These are phyloP conservation scores for Cercospora brassicicola DNA, from an alignment of 2,329 filamentous ascomycete genomes.

Conservation along the genomic window DNA sequence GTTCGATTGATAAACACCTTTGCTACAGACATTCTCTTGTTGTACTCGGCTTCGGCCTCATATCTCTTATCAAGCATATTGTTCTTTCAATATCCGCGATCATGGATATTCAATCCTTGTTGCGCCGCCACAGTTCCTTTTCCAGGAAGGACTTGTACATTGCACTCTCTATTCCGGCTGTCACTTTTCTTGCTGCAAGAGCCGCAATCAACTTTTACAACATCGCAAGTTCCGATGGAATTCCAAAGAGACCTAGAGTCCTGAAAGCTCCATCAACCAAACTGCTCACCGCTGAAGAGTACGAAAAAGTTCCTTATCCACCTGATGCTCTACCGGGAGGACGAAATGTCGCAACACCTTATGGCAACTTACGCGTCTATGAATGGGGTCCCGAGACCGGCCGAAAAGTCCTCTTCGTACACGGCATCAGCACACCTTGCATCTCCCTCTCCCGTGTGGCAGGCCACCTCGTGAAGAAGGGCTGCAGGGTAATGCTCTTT, in stretches of 20 bases:
- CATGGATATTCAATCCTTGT: slow-evolving; percentile 14
- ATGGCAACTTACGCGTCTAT: slow-evolving; percentile 71
- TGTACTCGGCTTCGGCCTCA: not conserved
- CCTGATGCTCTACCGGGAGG: slow-evolving; percentile 68
- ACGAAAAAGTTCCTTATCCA: slow-evolving; percentile 57
- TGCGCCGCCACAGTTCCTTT: slow-evolving; percentile 6
- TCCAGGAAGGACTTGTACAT: slow-evolving; percentile 27
- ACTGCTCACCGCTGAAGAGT: slow-evolving; percentile 19
- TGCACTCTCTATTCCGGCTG: slow-evolving; percentile 26
- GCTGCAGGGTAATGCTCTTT: slow-evolving; percentile 77
- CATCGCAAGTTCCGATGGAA: slow-evolving; percentile 11
- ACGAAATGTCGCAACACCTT: slow-evolving; percentile 67
- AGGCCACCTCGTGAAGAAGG: slow-evolving; percentile 61
- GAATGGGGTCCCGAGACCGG: slow-evolving; percentile 76
- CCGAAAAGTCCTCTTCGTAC: slow-evolving; percentile 71
- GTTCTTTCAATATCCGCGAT: not conserved
- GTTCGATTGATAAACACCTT: not conserved
- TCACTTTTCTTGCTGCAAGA: slow-evolving; percentile 22
- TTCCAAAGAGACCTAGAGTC: slow-evolving; percentile 13
- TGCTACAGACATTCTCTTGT: not conserved
- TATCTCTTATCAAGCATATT: too few species aligned
- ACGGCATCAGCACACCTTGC: slow-evolving; percentile 79
- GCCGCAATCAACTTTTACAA: slow-evolving; percentile 17
- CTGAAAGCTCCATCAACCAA: slow-evolving; percentile 20
- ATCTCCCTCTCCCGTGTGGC: slow-evolving; percentile 68